phyloP scores from a whole-genome alignment of 2,329 filamentous ascomycete genomes.

The Zymoseptoria tritici region DNA sequence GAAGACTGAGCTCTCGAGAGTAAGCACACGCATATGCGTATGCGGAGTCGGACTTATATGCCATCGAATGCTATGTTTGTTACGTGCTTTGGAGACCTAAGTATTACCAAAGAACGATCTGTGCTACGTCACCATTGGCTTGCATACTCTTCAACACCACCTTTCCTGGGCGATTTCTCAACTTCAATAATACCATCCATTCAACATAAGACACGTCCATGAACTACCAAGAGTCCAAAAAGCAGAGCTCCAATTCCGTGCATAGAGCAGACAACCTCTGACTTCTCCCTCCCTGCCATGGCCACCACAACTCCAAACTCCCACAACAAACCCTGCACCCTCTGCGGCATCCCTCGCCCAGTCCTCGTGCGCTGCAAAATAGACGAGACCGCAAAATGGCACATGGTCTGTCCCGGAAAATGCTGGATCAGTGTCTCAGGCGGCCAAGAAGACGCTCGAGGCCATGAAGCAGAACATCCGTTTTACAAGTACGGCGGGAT shows the following conservation, averaged over 20 bases:
- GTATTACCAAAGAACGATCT: too few relatives aligned
- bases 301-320: neutral
- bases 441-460: constrained; percentile 37
- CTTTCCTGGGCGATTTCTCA: too few relatives aligned
- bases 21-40: too few relatives aligned
- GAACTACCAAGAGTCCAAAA: too few relatives aligned
- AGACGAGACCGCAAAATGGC: constrained; percentile 34
- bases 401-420: constrained; percentile 38
- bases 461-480: constrained; percentile 27
- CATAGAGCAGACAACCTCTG: too few relatives aligned
- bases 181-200: too few relatives aligned
- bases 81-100: neutral
- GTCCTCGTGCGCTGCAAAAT: constrained; percentile 40
- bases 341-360: constrained; percentile 32
- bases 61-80: neutral
- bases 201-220: too few relatives aligned
- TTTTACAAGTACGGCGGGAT: constrained; percentile 33
- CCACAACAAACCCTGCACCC: constrained; percentile 34
- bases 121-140: neutral
- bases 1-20: too few relatives aligned
- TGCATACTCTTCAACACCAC: too few relatives aligned
- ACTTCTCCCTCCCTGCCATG: too few relatives aligned
- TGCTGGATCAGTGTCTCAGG: constrained; percentile 40
- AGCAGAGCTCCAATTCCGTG: too few relatives aligned
- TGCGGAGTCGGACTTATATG: too few relatives aligned